Conservation (phyloP, 2,329 filamentous ascomycete genomes). For the Cephalotrichum gorgonifer region DNA sequence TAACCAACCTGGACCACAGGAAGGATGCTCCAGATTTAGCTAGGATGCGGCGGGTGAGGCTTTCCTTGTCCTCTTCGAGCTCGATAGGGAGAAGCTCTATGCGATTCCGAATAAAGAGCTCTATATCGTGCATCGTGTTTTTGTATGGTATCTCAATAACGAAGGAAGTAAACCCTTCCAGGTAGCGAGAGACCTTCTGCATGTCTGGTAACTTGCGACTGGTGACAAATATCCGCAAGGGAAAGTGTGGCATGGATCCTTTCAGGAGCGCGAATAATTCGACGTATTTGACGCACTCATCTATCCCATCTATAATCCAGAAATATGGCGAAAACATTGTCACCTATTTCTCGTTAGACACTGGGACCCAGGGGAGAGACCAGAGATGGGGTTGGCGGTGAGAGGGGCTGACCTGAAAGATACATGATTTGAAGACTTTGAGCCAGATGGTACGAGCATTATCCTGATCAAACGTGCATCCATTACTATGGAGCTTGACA, state of each 20-base stretch:
- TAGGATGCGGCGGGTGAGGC: neutral
- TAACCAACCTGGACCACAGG: slow-evolving; percentile 19
- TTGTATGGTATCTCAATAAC: neutral
- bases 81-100: slow-evolving; percentile 11
- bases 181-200: neutral
- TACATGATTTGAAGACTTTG: slow-evolving; percentile 19
- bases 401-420: slow-evolving; percentile 14
- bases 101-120: slow-evolving; percentile 10
- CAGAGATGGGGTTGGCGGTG: neutral
- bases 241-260: neutral
- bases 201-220: neutral
- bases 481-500: slow-evolving; percentile 12
- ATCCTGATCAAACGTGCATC: slow-evolving; percentile 12
- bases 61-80: neutral
- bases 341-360: neutral
- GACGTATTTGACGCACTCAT: neutral
- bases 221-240: neutral
- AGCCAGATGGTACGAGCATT: slow-evolving; percentile 19
- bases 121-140: neutral
- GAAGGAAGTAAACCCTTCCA: neutral
- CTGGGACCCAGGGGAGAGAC: neutral
- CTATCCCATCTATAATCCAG: neutral
- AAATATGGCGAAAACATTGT: neutral
- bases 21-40: slow-evolving; percentile 18
- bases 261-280: neutral